Base-by-base conservation (phyloP, 2,329 filamentous ascomycete species). In the Pseudopithomyces chartarum region DNA sequence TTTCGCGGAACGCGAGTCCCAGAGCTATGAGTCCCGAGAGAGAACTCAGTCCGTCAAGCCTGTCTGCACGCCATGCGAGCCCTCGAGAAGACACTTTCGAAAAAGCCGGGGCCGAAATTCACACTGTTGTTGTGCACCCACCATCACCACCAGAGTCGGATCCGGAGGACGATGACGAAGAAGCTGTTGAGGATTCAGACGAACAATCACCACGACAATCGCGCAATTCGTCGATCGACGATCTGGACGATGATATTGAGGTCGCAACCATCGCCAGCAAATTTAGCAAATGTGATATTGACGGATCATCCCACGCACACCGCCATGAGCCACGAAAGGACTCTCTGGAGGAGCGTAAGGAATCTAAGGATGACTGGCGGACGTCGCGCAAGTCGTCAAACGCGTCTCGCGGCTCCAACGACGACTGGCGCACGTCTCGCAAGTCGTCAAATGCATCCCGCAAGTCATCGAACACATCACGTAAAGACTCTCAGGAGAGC, bases 231-330 rank as follows among this genome's bases (percentile, higher is more conserved):
- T 51, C 48, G 26, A 23, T 51, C 17, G 48, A 51, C 26, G 48
- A 43, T 11, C 22, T n/a, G n/a, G 38, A 40, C n/a, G 38, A 40
- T 17, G 38, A 40, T 17, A 17, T 19, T 19, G 38, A 40, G 19
- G n/a, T 42, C 48, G 48, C 42, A 15, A 26, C n/a, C 3, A 42
- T 42, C n/a, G 38, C 32, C 48, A 40, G 39, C 26, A 40, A 38
- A 32, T 51, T 51, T 11, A 19, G 38, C 48, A 51, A 51, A 29
- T 32, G 26, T n/a, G 38, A 51, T 26, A 51, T 51, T 38, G 48
- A 51, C 17, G 48, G 36, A 40, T 39, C 23, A 17, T 33, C 48
- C 3, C 48, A 42, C 6, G 36, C 48, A 2, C 36, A 42, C 23
- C 26, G 38, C 12, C 36, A 40, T n/a, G 48, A 40, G 38, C 19